Percentiles rank a stretch among this genome's conserved stretches.
Conservation (phyloP, 495 filamentous ascomycete species). For the Hypoxylon trugodes region DNA sequence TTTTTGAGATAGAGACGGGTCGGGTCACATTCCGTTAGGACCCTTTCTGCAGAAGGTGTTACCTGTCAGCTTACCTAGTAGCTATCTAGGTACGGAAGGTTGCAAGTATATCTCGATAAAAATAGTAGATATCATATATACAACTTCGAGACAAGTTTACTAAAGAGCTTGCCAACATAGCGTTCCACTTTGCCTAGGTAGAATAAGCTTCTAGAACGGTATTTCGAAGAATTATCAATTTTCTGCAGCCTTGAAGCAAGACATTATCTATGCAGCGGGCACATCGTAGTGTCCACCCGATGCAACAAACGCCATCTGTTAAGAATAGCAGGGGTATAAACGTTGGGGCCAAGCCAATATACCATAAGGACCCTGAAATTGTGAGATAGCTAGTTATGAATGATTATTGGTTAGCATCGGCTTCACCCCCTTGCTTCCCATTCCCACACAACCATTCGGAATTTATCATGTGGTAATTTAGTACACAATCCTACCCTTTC, state of each 20-base stretch:
- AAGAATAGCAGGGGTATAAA: background rate
- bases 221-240: constrained; percentile 16
- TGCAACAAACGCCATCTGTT: constrained; percentile 19
- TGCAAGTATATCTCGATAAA: constrained; percentile 9
- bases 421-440: constrained; percentile 17
- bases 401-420: constrained; percentile 13
- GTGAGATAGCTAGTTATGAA: constrained; percentile 10
- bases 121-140: constrained; percentile 11
- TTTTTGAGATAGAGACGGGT: constrained; percentile 10
- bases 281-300: constrained; percentile 11
- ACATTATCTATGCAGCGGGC: constrained; percentile 10
- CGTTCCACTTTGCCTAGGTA: background rate
- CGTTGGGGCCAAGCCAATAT: constrained; percentile 28
- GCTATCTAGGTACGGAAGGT: too few relatives aligned
- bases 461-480: constrained; percentile 21
- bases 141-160: constrained; percentile 15
- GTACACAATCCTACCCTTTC: constrained; percentile 17
- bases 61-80: too few relatives aligned
- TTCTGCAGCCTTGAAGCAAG: constrained; percentile 21
- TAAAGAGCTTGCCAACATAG: constrained; percentile 4
- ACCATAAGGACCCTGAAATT: constrained; percentile 28
- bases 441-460: constrained; percentile 11
- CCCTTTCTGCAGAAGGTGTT: constrained; percentile 25
- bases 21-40: constrained; percentile 14
- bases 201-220: constrained; percentile 31